Evolutionary conservation across 2,329 filamentous ascomycete genomes (phyloP).

Genomic region (Trematosphaeria pertusa): DNA sequence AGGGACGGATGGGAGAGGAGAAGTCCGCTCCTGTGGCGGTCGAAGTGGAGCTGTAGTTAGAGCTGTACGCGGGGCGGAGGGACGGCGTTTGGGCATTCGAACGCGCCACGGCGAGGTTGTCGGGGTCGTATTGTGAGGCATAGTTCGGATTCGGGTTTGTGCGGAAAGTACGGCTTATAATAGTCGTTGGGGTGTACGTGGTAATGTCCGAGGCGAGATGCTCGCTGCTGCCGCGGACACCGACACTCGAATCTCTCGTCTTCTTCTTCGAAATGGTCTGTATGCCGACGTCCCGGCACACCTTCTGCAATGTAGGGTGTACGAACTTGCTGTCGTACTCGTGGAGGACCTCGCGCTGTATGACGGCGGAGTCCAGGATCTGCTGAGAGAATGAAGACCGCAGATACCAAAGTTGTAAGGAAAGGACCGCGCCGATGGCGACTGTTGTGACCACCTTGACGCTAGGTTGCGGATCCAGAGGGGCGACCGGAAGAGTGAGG

Average conservation of each 20-base stretch:
- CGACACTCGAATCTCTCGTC: constrained; percentile 45
- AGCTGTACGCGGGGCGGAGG: constrained; percentile 20
- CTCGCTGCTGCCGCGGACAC: constrained; percentile 51
- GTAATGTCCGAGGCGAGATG: constrained; percentile 61
- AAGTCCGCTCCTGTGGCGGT: constrained; percentile 51
- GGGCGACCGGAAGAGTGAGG: constrained; percentile 80
- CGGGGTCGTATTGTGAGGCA: constrained; percentile 73
- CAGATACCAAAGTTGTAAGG: constrained; percentile 76
- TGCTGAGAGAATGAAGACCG: constrained; percentile 81
- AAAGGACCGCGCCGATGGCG: constrained; percentile 76
- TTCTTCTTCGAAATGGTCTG: constrained; percentile 65
- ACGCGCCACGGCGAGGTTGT: constrained; percentile 51
- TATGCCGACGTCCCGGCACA: constrained; percentile 78
- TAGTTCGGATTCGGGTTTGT: constrained; percentile 87
- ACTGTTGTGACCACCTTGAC: constrained; percentile 84
- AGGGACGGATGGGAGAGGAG: constrained; percentile 56
- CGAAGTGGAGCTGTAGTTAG: constrained; percentile 43
- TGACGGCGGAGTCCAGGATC: constrained; percentile 79
- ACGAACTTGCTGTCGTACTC: constrained; percentile 98
- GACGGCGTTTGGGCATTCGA: constrained; percentile 36
- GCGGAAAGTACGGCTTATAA: constrained; percentile 77
- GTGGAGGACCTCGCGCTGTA: constrained; percentile 90
- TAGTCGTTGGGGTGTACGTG: constrained; percentile 66
- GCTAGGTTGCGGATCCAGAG: constrained; percentile 80
- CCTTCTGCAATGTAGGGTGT: constrained; percentile 82